Percentiles rank a stretch among this genome's conserved stretches.
phyloP scores from a whole-genome alignment of 208 protist genomes.

The Wallacemonas sp. region DNA sequence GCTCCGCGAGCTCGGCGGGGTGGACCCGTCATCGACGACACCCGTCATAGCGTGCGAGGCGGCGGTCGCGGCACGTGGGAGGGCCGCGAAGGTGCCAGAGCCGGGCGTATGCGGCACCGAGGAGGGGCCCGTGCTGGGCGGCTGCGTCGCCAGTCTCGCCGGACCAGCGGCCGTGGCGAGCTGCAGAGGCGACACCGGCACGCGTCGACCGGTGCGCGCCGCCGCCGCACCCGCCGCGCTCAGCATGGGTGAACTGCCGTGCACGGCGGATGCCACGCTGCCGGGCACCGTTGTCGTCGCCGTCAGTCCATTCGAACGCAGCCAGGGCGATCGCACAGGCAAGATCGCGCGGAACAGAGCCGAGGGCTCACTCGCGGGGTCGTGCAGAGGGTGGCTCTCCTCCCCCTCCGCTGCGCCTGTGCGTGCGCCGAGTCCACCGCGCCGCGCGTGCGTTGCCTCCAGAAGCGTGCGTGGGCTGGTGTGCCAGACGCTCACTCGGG shows the following conservation, averaged over 20 bases:
- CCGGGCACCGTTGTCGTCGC: too few relatives aligned
- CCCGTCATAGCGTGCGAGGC: too few relatives aligned
- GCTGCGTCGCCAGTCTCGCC: too few relatives aligned
- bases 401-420: background rate
- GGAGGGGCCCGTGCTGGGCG: background rate
- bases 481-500: constrained; percentile 5
- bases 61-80: background rate
- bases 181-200: background rate
- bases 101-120: background rate
- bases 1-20: too few relatives aligned
- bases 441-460: background rate
- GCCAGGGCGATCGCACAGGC: background rate
- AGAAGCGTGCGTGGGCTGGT: constrained; percentile 3
- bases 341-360: background rate
- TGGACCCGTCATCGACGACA: too few relatives aligned
- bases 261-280: too few relatives aligned
- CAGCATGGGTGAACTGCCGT: too few relatives aligned
- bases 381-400: background rate
- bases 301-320: too few relatives aligned
- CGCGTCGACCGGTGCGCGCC: background rate
- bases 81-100: background rate
- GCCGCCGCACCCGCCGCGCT: background rate
- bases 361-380: background rate
- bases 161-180: background rate
- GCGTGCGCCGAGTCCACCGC: too few relatives aligned